Evolutionary conservation across 2,329 filamentous ascomycete species (phyloP), one percentile per base, ranked within the genome.

Genomic region (Pyrenophora graminea): DNA sequence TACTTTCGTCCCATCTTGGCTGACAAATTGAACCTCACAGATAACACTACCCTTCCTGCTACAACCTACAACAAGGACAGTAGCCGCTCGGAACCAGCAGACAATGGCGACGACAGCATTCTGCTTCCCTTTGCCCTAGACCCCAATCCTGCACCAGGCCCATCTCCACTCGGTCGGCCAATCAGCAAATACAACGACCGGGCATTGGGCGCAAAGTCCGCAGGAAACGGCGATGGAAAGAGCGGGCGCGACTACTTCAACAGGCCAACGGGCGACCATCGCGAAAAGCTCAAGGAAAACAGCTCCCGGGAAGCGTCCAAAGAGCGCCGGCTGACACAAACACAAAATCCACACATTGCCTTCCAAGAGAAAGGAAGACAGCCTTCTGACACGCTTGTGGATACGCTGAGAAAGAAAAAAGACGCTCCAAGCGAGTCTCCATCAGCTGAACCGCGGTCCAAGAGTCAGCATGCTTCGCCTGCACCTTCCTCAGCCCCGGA

Each of bases 281-380:
- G 76, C 53, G 76, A 79, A 19, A 62, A 66, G 27, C 57, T 76
- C 42, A 74, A 74, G 52, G 76, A 78, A 43, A 69, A 70, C 47
- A 60, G 72, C 15, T 78, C 77, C 10, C 69, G 77, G 39, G 79
- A 77, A 13, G 73, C 70, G 4, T 80, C 78, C 3, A 71, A 72
- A 13, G 78, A 80, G 58, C 53, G 60, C 18, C 70, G 77, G 19
- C 44, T 42, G 38, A 51, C 48, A 30, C 64, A 64, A 31, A 61
- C 75, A 67, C 52, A 85, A 2, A 91, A 90, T 13, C 90, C 91
- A n/a, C 91, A 96, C 66, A 96, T 96, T 63, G 89, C 91, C 18
- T 95, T 91, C 69, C 91, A 96, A 70, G 90, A 96, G 65, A 94
- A 92, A 73, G 84, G 85, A 2, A 83, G 89, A 38, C 81, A 85